Evolutionary conservation across 139 green algal genomes (phyloP).

Genomic region (Chlorella sp.): DNA sequence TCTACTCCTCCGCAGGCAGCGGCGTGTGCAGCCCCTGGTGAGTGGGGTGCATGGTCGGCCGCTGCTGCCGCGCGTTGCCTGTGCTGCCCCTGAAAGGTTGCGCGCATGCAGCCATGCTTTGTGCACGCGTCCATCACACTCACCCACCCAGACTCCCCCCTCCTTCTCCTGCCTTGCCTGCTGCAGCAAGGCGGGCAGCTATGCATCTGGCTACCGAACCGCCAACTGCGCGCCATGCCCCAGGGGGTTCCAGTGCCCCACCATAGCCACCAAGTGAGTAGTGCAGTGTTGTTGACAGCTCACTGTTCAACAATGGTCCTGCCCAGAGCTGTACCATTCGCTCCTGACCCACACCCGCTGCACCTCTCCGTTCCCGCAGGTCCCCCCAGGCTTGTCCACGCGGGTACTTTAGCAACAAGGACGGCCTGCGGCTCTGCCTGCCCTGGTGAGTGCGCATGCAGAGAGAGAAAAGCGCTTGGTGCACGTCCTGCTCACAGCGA

Average conservation of each 20-base stretch:
- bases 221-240: background rate
- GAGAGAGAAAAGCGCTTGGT: too few species aligned
- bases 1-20: constrained; percentile 10
- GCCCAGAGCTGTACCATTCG: background rate
- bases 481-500: too few species aligned
- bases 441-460: background rate
- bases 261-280: background rate
- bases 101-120: too few species aligned
- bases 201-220: background rate
- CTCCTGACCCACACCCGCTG: background rate
- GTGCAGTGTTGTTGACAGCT: too few species aligned
- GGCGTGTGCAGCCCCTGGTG: background rate
- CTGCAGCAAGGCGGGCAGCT: constrained; percentile 18
- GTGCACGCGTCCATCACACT: too few species aligned
- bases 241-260: constrained; percentile 9
- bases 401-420: constrained; percentile 11
- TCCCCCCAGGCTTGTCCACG: background rate
- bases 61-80: too few species aligned
- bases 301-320: background rate
- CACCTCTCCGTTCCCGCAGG: too few species aligned
- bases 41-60: background rate
- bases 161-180: background rate
- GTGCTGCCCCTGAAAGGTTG: too few species aligned
- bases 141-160: background rate
- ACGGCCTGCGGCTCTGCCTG: background rate